Base-by-base conservation (phyloP, 2,329 filamentous ascomycete species). In the Didymella exigua region DNA sequence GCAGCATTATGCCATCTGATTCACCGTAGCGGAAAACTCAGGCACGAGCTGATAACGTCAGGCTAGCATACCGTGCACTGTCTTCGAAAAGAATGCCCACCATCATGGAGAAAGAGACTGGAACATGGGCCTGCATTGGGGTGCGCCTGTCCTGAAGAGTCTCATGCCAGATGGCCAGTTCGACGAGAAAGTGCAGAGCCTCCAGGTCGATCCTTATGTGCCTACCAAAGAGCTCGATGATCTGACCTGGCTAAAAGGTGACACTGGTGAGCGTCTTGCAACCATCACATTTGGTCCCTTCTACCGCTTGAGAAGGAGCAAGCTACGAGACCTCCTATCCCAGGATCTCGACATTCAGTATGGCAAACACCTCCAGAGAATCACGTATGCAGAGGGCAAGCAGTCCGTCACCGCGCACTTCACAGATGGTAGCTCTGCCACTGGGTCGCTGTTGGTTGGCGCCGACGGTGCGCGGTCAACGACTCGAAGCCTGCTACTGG, bases 111-210 rank as follows among this genome's bases (percentile, higher is more conserved):
- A 81, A 79, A 27, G 81, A 74, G 85, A 86, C 58, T 88, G 85
- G 86, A 86, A 84, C 3, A 74, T 88, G 52, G 87, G 85, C 0
- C 75, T 88, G 52, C 84, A 87, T 66, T 88, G 85, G 85, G 83
- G 82, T 4, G 76, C 87, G 7, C 76, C 81, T 0, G 77, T 77
- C 1, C 74, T 88, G 34, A 76, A 80, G 38, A 66, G 75, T 7
- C 75, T 87, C 19, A 73, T 88, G 24, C 81, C 84, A 0, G 69
- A 81, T 0, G 71, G 79, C 11, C 69, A 62, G 82, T 87, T 37
- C 81, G 49, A 64, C 51, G 84, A 66, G 74, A 78, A n/a, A 69
- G 75, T 54, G 78, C 84, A 63, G 79, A 81, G 10, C 70, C 74
- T 51, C 69, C 76, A 44, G 78, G 84, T 84, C 38, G 79, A 89